Conservation (phyloP, 805 yeast genomes). For the Saturnispora mendoncae region DNA sequence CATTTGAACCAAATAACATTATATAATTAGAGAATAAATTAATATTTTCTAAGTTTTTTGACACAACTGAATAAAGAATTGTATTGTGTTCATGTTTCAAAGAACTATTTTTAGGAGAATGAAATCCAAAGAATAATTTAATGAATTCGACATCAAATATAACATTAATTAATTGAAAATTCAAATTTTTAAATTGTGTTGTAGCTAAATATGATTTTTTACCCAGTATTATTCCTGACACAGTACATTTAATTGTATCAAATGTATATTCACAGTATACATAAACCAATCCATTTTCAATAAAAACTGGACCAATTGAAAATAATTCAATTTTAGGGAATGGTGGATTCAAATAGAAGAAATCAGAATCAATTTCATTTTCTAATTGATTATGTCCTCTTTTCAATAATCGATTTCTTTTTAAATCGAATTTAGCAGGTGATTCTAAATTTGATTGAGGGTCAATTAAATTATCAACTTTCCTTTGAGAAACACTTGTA, state of each 20-base stretch:
- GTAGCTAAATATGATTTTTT: slow-evolving; percentile 21
- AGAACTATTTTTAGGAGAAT: too few relatives aligned
- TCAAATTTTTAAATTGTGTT: slow-evolving; percentile 20
- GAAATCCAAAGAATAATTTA: neutral
- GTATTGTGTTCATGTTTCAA: too few relatives aligned
- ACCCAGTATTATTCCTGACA: slow-evolving; percentile 22
- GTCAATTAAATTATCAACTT: neutral
- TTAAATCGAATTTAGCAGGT: neutral
- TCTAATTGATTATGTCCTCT: slow-evolving; percentile 2
- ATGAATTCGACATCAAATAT: slow-evolving; percentile 6
- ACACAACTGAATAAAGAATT: neutral
- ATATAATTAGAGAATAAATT: slow-evolving; percentile 13
- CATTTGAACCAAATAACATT: slow-evolving; percentile 14
- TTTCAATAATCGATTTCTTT: too few relatives aligned
- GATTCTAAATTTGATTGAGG: neutral
- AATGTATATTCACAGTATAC: slow-evolving; percentile 22
- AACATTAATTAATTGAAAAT: slow-evolving; percentile 17
- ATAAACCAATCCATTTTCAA: slow-evolving; percentile 23
- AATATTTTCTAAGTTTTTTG: slow-evolving; percentile 5
- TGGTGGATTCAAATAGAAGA: slow-evolving; percentile 21
- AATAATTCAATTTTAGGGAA: slow-evolving; percentile 16
- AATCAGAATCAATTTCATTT: slow-evolving; percentile 6
- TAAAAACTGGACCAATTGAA: slow-evolving; percentile 24
- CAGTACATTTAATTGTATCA: slow-evolving; percentile 19
- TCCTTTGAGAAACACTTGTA: neutral